Base-by-base conservation (phyloP, 2,329 filamentous ascomycete genomes). In the Trichoderma citrinoviride region DNA sequence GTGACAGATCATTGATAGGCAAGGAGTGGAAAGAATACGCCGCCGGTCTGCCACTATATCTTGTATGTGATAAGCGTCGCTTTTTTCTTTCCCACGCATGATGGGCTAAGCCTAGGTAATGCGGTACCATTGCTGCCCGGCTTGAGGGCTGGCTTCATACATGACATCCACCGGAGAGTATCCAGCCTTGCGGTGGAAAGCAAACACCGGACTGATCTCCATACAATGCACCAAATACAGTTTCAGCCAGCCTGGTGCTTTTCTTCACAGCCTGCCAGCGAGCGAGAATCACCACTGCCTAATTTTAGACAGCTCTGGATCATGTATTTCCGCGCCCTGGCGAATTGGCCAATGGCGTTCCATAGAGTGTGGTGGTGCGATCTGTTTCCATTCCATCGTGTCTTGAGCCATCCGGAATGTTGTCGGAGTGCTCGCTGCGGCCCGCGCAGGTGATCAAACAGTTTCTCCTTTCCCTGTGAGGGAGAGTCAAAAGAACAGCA, bases 381-480 rank as follows among this genome's bases (percentile, higher is more conserved):
- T 25, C 0, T 12, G 25, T 10, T 23, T 62, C 27, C 60, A 54
- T 62, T 62, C 60, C 60, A 46, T 19, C 6, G 3, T 44, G 58
- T 46, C 49, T 46, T 46, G n/a, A 2, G 19, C 17, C 25, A 29
- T 46, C 15, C 14, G 60, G 60, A 62, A 62, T 62, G 60, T 46
- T 29, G 25, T 5, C 14, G 3, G 33, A 12, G 15, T 54, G n/a
- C 25, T 37, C n/a, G 14, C 25, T 33, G 40, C 37, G 49, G 60
- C 25, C 49, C 49, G 40, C 5, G 2, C 10, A 5, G 8, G 6
- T 19, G 7, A 10, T 17, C 15, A 43, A 41, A 25, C n/a, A 29
- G 37, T 15, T 12, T 46, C 14, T 25, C 25, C 58, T 17, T 23
- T 61, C 47, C 27, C n/a, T 8, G 1, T 1, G 7, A 33, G 21